A percentile compares a stretch with the other conserved stretches of the same genome.
These are phyloP conservation scores for Tulasnella sp. DNA, from an alignment of 768 basidiomycete species.

Conservation along the genomic window DNA sequence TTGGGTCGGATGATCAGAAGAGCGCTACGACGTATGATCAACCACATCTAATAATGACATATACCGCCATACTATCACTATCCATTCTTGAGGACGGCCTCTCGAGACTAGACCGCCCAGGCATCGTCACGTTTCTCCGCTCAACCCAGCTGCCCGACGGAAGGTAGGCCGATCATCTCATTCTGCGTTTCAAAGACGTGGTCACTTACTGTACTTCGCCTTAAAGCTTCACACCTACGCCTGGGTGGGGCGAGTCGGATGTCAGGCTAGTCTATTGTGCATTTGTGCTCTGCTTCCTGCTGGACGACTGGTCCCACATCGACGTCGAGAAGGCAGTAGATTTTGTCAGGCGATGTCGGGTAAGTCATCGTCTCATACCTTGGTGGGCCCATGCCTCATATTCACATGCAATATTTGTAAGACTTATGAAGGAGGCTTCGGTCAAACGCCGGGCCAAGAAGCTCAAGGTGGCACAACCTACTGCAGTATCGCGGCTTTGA, in stretches of 20 bases:
- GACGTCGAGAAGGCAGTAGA: constrained; percentile 46
- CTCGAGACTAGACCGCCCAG: constrained; percentile 51
- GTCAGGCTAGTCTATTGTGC: constrained; percentile 80
- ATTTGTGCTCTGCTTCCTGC: constrained; percentile 67
- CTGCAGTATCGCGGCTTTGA: constrained; percentile 69
- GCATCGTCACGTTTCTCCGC: constrained; percentile 53
- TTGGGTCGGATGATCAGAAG: too few relatives aligned
- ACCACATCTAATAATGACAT: constrained; percentile 87
- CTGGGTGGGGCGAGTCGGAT: constrained; percentile 47
- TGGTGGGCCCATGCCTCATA: neutral
- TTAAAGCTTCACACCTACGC: constrained; percentile 24
- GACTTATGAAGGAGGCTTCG: constrained; percentile 92
- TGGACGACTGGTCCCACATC: constrained; percentile 69
- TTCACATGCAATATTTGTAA: constrained; percentile 25
- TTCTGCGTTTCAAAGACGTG: too few relatives aligned
- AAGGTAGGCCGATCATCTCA: constrained; percentile 56
- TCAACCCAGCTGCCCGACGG: constrained; percentile 72
- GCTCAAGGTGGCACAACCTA: constrained; percentile 93
- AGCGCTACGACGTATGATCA: constrained; percentile 36
- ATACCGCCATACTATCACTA: constrained; percentile 75
- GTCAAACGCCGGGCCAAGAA: constrained; percentile 69
- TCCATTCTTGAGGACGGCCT: constrained; percentile 84
- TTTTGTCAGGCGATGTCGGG: constrained; percentile 64
- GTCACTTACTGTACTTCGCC: too few relatives aligned
- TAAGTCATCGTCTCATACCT: constrained; percentile 28